Percentiles rank a stretch among this genome's conserved stretches.
Conservation (phyloP, 768 basidiomycete species). For the Boletus rex-veris region DNA sequence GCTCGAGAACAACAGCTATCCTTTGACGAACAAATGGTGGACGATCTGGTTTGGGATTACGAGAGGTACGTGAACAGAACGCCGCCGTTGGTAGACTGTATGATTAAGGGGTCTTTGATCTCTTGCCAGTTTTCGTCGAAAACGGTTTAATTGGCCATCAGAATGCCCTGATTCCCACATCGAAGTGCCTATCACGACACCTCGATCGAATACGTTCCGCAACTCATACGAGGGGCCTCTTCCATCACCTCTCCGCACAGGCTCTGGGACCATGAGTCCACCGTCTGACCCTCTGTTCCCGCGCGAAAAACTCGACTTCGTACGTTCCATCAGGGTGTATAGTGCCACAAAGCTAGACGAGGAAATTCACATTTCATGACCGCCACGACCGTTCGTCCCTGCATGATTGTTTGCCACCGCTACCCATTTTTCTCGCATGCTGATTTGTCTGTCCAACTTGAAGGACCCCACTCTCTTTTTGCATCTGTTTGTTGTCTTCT, state of each 20-base stretch:
- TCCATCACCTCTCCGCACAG: conserved; percentile 7
- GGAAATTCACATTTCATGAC: conserved; percentile 25
- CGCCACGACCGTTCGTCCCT: neutral
- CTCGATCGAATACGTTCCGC: conserved; percentile 18
- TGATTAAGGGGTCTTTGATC: conserved; percentile 7
- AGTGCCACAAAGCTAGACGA: conserved; percentile 43
- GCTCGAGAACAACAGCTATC: conserved; percentile 20
- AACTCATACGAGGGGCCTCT: conserved; percentile 15
- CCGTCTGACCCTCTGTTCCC: conserved; percentile 26
- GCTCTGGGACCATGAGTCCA: conserved; percentile 14
- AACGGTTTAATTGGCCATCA: conserved; percentile 66
- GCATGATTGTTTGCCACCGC: neutral
- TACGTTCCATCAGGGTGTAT: conserved; percentile 52
- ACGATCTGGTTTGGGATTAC: conserved; percentile 35
- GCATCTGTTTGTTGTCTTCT: neutral
- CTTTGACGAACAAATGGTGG: conserved; percentile 22
- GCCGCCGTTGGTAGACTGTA: neutral
- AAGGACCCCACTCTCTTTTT: conserved; percentile 18
- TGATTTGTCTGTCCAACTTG: conserved; percentile 3
- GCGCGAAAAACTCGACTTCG: conserved; percentile 42
- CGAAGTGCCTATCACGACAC: conserved; percentile 23
- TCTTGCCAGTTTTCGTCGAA: conserved; percentile 55
- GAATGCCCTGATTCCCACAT: conserved; percentile 36
- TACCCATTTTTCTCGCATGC: neutral
- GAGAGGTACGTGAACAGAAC: conserved; percentile 28